Evolutionary conservation across 768 basidiomycete genomes (phyloP), one percentile per base, ranked within the genome.

Genomic region (Amanita exitialis): DNA sequence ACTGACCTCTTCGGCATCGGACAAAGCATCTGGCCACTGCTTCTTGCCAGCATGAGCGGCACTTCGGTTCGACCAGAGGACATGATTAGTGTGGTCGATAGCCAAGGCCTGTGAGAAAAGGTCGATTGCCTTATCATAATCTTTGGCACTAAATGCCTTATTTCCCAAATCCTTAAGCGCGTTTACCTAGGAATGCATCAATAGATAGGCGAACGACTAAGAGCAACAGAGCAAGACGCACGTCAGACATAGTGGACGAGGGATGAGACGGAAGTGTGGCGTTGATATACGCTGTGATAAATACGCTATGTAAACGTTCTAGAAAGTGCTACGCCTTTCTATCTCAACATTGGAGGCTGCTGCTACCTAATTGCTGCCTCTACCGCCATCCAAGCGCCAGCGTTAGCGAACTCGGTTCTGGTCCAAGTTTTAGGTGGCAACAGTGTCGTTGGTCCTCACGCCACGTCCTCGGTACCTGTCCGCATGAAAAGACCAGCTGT

Each of bases 81-180:
- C 93, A 65, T 87, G 85, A 62, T 95, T 95, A 34, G 71, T 73
- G 2, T 85, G 72, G 67, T 96, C 92, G 58, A 94, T 59, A 43
- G 75, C 80, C 62, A 97, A 87, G 16, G 89, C 94, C 61, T 90
- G 76, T 3, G 80, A 74, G 67, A 90, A 91, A 44, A 86, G 70
- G 61, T 85, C 77, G 72, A 90, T 88, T 6, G 94, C 93, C 59
- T 76, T 81, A 70, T 90, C 83, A 69, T 89, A 96, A 59, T 96
- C 80, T 65, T 92, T 96, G 50, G 90, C 90, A 35, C 87, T 75
- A 69, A 97, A 97, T 18, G 94, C 92, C 62, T 93, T 92, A 77
- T 97, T 97, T 61, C 93, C 94, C 62, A 81, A 81, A 62, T 90
- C 88, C 73, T 97, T 97, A 57, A 96, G 73, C 53, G 80, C 70